These are phyloP conservation scores for Nakazawaea wickerhamii DNA, from an alignment of 805 yeast genomes.

Conservation along the genomic window DNA sequence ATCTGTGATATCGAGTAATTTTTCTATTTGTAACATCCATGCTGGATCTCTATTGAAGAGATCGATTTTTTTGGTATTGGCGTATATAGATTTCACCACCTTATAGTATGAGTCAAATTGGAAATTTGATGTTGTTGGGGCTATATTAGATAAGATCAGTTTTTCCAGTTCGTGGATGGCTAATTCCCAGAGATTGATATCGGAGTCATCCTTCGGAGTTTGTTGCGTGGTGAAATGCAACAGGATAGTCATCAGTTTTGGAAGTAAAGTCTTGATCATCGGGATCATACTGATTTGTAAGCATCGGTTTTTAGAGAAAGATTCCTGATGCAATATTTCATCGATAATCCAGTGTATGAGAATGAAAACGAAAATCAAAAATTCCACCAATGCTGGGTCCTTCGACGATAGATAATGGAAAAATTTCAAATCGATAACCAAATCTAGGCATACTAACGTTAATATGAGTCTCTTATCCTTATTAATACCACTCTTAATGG, in stretches of 20 bases:
- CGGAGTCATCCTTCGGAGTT: background rate
- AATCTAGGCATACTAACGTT: background rate
- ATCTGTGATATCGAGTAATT: background rate
- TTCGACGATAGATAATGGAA: background rate
- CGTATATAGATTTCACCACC: background rate
- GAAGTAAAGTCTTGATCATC: background rate
- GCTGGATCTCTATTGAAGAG: background rate
- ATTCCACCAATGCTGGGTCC: background rate
- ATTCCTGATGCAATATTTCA: slow-evolving; percentile 2
- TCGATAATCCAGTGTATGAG: slow-evolving; percentile 3
- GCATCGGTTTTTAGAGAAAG: slow-evolving; percentile 9
- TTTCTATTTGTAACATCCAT: slow-evolving; percentile 2
- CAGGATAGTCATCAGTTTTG: background rate
- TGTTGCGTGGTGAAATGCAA: background rate
- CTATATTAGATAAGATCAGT: background rate
- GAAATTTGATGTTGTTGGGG: background rate
- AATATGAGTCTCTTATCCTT: slow-evolving; percentile 7
- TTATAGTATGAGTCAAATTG: background rate
- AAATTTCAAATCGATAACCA: slow-evolving; percentile 4
- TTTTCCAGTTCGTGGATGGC: slow-evolving; percentile 5
- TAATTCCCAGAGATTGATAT: background rate
- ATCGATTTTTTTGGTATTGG: slow-evolving; percentile 1
- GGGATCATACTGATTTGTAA: slow-evolving; percentile 6
- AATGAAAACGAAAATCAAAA: background rate
- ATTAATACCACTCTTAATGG: slow-evolving; percentile 2